A percentile compares a stretch with the other conserved stretches of the same genome.
Conservation (phyloP, 1,284 basidiomycete species). For the Tylopilus orsonianus region DNA sequence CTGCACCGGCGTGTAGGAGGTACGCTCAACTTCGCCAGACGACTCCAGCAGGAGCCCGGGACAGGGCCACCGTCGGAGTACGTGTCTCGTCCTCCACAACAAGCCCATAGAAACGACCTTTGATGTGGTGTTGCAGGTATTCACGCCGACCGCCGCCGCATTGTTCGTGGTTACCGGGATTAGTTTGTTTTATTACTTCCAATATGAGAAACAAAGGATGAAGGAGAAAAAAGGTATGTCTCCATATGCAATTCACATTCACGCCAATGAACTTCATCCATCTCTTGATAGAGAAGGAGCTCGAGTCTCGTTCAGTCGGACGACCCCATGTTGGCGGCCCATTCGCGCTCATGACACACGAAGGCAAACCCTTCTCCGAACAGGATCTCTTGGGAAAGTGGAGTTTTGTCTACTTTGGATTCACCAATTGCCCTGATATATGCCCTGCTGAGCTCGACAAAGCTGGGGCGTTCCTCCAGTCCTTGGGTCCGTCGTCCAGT, state of each 20-base stretch:
- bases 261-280: background rate
- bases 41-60: slow-evolving; percentile 31
- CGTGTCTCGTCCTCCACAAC: slow-evolving; percentile 9
- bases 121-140: slow-evolving; percentile 55
- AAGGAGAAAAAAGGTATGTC: slow-evolving; percentile 65
- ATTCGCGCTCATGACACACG: slow-evolving; percentile 73
- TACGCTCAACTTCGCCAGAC: slow-evolving; percentile 26
- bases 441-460: slow-evolving; percentile 99
- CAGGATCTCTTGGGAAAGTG: slow-evolving; percentile 83
- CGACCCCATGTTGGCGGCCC: slow-evolving; percentile 88
- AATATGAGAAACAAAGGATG: slow-evolving; percentile 81
- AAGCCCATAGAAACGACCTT: background rate
- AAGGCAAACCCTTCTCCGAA: slow-evolving; percentile 32
- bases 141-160: slow-evolving; percentile 81
- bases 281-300: slow-evolving; percentile 58
- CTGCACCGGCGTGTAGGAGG: slow-evolving; percentile 6
- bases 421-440: slow-evolving; percentile 89
- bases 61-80: slow-evolving; percentile 46
- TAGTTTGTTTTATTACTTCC: slow-evolving; percentile 88
- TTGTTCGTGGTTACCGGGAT: slow-evolving; percentile 83
- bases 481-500: slow-evolving; percentile 55
- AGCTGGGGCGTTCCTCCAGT: slow-evolving; percentile 81
- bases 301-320: slow-evolving; percentile 55
- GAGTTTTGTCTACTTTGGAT: slow-evolving; percentile 85
- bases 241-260: background rate